Evolutionary conservation across 2,329 filamentous ascomycete species (phyloP).

Genomic region (Venturia nashicola): DNA sequence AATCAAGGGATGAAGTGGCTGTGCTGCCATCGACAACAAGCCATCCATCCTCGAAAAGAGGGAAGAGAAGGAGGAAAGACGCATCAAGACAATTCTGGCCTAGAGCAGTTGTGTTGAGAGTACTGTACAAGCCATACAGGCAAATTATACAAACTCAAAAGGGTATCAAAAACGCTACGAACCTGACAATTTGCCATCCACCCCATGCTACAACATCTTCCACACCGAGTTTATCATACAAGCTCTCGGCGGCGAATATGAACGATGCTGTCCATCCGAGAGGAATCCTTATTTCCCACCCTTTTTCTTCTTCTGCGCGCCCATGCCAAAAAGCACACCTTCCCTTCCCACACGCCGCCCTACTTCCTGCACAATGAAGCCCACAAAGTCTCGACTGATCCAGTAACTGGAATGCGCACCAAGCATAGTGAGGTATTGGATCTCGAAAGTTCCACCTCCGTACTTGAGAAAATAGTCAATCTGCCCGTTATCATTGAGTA

Average conservation of each 20-base stretch:
- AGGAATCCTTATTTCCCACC: not conserved
- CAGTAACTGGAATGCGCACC: constrained; percentile 93
- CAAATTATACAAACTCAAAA: not conserved
- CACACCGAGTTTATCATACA: not conserved
- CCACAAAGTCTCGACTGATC: constrained; percentile 75
- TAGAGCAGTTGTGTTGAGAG: not conserved
- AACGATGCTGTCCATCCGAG: not conserved
- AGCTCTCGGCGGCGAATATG: not conserved
- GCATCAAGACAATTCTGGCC: not conserved
- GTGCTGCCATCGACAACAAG: not conserved
- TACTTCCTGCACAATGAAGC: constrained; percentile 80
- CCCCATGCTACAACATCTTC: not conserved
- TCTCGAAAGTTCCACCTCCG: constrained; percentile 76
- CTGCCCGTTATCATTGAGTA: constrained; percentile 94
- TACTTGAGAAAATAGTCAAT: constrained; percentile 82
- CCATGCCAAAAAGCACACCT: constrained; percentile 39
- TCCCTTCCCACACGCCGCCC: constrained; percentile 60
- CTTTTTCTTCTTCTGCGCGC: constrained; percentile 40
- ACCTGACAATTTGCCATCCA: not conserved
- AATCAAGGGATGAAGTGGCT: too few species aligned
- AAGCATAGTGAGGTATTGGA: constrained; percentile 95
- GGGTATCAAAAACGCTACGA: not conserved
- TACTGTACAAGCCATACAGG: not conserved
- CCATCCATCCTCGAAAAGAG: not conserved
- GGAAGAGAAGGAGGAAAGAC: not conserved